Evolutionary conservation across 352 stramenopile species (phyloP), one percentile per base, ranked within the genome.

Genomic region (Globisporangium parvum): DNA sequence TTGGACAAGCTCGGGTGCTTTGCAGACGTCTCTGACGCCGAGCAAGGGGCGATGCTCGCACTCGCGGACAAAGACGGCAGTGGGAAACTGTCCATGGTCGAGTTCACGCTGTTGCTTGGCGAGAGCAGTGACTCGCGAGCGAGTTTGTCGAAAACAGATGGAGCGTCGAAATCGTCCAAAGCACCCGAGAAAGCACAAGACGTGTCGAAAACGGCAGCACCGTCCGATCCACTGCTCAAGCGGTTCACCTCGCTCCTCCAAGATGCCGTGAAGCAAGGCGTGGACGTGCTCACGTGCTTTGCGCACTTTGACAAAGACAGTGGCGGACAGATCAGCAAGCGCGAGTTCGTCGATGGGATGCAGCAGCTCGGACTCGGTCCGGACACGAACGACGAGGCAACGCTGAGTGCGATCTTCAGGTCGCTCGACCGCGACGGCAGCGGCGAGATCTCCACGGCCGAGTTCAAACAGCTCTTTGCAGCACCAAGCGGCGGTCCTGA

Each of bases 261-360:
- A 15, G 63, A 69, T 15, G 79, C 79, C 9, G 53, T 59, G 0
- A 65, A 71, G 6, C 75, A 87, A 37, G 77, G 77, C 0, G 51
- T 93, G 6, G 68, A 76, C 15, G 55, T 88, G 8, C 62, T 75
- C 1, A 66, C 68, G n/a, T 89, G 80, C 53, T 93, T 93, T 49
- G 42, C 48, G 0, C 86, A 96, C 48, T 96, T 96, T 59, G 87
- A 96, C 63, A 92, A 88, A 51, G 79, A 96, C 59, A 62, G 68
- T 6, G 85, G 81, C 18, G 77, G 80, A 3, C 72, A 62, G 2
- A 79, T 95, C 47, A 83, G 70, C 2, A 65, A 70, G 24, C 58
- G 69, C 12, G 85, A 92, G 55, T 91, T 95, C 23, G 47, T 73
- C 18, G 50, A 59, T 5, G 71, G 65, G 5, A 84, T 94, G 65